Evolutionary conservation across 2,329 filamentous ascomycete species (phyloP).

Genomic region (Alternaria triticimaculans): DNA sequence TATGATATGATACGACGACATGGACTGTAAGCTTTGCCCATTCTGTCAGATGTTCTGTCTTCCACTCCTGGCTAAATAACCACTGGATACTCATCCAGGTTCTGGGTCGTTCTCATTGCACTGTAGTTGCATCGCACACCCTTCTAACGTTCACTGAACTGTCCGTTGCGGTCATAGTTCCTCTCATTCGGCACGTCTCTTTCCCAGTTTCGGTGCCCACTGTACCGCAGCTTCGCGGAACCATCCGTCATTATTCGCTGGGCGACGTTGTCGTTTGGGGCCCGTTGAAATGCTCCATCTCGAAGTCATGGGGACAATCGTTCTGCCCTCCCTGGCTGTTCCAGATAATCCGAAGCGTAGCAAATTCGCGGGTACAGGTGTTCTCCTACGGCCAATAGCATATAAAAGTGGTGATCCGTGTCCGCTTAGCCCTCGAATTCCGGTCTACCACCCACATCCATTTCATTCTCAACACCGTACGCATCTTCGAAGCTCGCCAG

Average conservation of each 20-base stretch:
- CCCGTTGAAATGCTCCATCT: neutral
- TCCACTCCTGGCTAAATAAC: too few species aligned
- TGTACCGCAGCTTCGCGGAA: neutral
- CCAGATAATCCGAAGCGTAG: neutral
- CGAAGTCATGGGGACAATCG: neutral
- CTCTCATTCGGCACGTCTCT: neutral
- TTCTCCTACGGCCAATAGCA: too few species aligned
- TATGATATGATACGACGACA: neutral
- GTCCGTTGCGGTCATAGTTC: too few species aligned
- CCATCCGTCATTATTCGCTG: neutral
- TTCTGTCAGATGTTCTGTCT: too few species aligned
- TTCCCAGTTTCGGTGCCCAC: neutral
- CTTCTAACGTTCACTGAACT: too few species aligned
- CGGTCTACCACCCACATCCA: conserved; percentile 37
- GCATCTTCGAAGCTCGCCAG: conserved; percentile 47
- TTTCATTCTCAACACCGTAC: conserved; percentile 42
- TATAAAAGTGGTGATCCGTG: too few species aligned
- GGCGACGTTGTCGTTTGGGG: neutral
- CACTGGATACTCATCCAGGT: too few species aligned
- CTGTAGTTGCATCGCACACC: neutral
- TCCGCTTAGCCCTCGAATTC: conserved; percentile 47
- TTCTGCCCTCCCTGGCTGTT: neutral
- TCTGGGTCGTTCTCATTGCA: too few species aligned
- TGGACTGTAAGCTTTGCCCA: neutral
- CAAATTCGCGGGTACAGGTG: neutral